Evolutionary conservation across 1,284 basidiomycete genomes (phyloP), one percentile per base, ranked within the genome.

Genomic region (Xerocomus alliaceus): DNA sequence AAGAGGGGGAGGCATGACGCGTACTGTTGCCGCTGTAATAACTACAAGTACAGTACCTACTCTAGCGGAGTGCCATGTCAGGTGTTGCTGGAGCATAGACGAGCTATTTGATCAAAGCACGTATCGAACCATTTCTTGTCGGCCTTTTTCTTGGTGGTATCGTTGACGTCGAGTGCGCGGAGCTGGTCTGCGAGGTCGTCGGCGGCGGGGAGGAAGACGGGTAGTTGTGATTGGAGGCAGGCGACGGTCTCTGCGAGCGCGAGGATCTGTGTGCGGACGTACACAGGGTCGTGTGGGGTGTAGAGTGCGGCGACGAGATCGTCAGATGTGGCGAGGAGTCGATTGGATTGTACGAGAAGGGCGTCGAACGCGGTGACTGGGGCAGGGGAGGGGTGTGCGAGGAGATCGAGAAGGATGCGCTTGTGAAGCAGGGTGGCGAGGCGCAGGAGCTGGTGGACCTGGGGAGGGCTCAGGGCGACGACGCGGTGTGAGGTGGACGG

Each of bases 281-380:
- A 71, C 7, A 72, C 67, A 1, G 70, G 67, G 57, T 86, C 79
- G 69, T 91, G 90, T 3, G 89, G 87, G 0, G 84, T 67, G 71
- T 91, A 88, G 42, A 90, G 76, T 1, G 86, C 77, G 17, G 87
- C 80, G 29, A 88, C 82, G 50, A 92, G 77, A 46, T 92, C 88
- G 69, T 92, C 90, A 18, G 82, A 81, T 13, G 81, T 76, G 22
- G 81, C 76, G 28, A 87, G 76, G 17, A 91, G 80, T 10, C 77
- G 68, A 18, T 81, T 76, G 11, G 89, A 91, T 20, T 77, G 76
- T 3, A 71, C 46, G 7, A 84, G 80, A 9, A 91, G 77, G n/a
- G 69, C 59, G 69, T 90, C 88, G 20, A 89, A 73, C 4, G 77
- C 61, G 39, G 69, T 71, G 54, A 66, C 53, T 18, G 72, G 56